phyloP scores from a whole-genome alignment of 2,329 filamentous ascomycete species.

The Claviceps citrina region DNA sequence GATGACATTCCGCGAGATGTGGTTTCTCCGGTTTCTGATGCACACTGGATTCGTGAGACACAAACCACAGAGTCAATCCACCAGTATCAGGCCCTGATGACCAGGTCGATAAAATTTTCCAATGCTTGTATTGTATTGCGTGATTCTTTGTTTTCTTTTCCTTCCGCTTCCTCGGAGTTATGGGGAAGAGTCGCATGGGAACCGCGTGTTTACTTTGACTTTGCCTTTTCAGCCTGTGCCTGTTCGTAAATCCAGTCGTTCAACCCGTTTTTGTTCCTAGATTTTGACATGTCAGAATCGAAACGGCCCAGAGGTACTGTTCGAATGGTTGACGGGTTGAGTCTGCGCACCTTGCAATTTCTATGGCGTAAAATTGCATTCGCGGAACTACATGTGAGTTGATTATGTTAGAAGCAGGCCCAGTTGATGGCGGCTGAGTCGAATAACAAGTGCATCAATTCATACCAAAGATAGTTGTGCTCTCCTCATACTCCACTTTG shows the following conservation, averaged over 20 bases:
- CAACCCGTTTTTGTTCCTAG: slow-evolving; percentile 67
- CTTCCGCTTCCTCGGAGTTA: too few species aligned
- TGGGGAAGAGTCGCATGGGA: not conserved
- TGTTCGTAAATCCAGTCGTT: slow-evolving; percentile 97
- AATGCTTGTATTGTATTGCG: too few species aligned
- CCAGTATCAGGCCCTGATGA: too few species aligned
- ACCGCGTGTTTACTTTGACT: slow-evolving; percentile 6
- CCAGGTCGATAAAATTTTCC: too few species aligned
- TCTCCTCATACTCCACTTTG: slow-evolving; percentile 70
- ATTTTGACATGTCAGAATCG: not conserved
- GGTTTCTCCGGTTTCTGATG: too few species aligned
- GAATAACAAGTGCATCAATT: not conserved
- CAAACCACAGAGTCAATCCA: too few species aligned
- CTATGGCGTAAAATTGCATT: slow-evolving; percentile 41
- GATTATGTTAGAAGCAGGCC: not conserved
- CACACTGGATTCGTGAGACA: too few species aligned
- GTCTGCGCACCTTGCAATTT: slow-evolving; percentile 28
- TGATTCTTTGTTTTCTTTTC: not conserved
- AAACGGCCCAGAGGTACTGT: too few species aligned
- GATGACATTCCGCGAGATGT: too few species aligned
- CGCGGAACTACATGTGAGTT: slow-evolving; percentile 28
- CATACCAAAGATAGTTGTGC: slow-evolving; percentile 83
- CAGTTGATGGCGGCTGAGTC: not conserved
- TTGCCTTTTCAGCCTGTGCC: slow-evolving; percentile 43
- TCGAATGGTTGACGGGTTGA: too few species aligned